Evolutionary conservation across 495 filamentous ascomycete genomes (phyloP).

Genomic region (Hypoxylon perforatum): DNA sequence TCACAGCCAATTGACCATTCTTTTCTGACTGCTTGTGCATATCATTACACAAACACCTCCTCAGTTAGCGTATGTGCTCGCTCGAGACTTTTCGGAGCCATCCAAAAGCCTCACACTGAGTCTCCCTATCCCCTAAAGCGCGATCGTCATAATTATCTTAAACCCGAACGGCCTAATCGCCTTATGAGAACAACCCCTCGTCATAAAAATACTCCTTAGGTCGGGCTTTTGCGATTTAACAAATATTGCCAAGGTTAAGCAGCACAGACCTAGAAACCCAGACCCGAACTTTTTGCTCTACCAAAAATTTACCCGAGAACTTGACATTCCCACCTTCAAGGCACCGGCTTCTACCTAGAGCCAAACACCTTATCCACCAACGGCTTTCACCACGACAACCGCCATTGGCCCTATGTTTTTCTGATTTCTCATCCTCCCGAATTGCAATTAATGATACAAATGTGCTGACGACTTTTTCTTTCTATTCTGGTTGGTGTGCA

Average conservation of each 20-base stretch:
- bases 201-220: slow-evolving; percentile 18
- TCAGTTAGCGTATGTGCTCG: neutral
- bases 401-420: slow-evolving; percentile 24
- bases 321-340: slow-evolving; percentile 25
- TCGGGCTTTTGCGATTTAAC: slow-evolving; percentile 8
- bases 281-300: no score
- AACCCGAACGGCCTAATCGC: slow-evolving; percentile 11
- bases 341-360: slow-evolving; percentile 31
- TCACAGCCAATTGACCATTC: slow-evolving; percentile 29
- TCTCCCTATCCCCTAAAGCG: neutral
- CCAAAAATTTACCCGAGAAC: slow-evolving; percentile 40
- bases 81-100: neutral
- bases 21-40: slow-evolving; percentile 10
- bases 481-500: slow-evolving; percentile 9
- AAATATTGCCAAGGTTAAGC: slow-evolving; percentile 23
- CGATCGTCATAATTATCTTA: slow-evolving; percentile 1
- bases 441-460: slow-evolving; percentile 33
- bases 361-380: slow-evolving; percentile 17
- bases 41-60: slow-evolving; percentile 18
- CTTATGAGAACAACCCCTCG: slow-evolving; percentile 31
- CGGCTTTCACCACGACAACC: slow-evolving; percentile 41
- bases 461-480: slow-evolving; percentile 2
- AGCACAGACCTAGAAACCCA: slow-evolving; percentile 27
- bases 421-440: slow-evolving; percentile 20
- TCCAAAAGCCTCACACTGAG: slow-evolving; percentile 1